Evolutionary conservation across 1,139 yeast species (phyloP), one percentile per base, ranked within the genome.

Genomic region (Lodderomyces orthopsilosis): DNA sequence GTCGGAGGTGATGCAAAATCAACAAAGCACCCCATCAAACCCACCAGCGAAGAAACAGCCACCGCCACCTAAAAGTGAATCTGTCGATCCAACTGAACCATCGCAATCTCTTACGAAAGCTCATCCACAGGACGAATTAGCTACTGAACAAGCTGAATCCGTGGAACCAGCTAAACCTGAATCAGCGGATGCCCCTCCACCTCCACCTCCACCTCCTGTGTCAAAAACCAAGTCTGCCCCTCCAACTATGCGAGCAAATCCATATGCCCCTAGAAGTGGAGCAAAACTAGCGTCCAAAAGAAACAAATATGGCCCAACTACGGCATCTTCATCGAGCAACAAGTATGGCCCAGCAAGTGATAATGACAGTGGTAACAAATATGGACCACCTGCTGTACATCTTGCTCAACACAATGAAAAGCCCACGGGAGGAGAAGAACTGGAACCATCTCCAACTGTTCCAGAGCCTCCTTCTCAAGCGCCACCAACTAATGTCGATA

Each of bases 211-310:
- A 21, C 45, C 50, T 17, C 35, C 26, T n/a, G 21, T 41, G 22
- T 33, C 19, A 9, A 41, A 38, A 26, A 38, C 22, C 34, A 40
- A 37, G n/a, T 28, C 35, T 4, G 41, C 35, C 8, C 41, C 28
- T 8, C 47, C 42, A 5, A 34, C 41, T 19, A 48, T 57, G 2
- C 59, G 54, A 42, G 50, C 50, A n/a, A 70, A 70, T 45, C 75
- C 77, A 23, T 70, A 71, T 51, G 75, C 76, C 2, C 76, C 77
- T 13, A 61, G 63, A 3, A 54, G 52, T 1, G 30, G 43, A 15
- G 44, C 54, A 14, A 52, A 50, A 41, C 43, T 52, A 15, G 48
- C 46, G 14, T 27, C 55, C 9, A 55, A 52, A 37, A 55, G 49
- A 41, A 62, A 46, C 46, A 62, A 52, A 40, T 66, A 66, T 43